phyloP scores from a whole-genome alignment of 2,329 filamentous ascomycete genomes.

The Myrmaecium sp. region DNA sequence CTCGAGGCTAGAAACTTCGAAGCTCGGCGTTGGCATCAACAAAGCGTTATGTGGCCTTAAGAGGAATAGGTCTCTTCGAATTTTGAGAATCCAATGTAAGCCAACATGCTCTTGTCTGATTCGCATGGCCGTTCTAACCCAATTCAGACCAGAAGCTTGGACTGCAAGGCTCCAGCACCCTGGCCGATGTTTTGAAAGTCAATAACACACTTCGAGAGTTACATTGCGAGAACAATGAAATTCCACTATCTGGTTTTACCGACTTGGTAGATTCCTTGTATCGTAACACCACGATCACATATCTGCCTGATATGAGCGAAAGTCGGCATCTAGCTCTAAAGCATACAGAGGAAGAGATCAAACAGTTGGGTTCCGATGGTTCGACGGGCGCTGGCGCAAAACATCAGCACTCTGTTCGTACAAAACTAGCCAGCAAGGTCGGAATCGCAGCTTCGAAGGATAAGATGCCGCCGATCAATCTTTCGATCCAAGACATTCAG shows the following conservation, averaged over 20 bases:
- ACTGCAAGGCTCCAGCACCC: constrained; percentile 49
- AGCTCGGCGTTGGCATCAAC: constrained; percentile 52
- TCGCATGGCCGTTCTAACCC: constrained; percentile 6
- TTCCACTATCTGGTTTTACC: constrained; percentile 53
- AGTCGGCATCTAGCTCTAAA: constrained; percentile 45
- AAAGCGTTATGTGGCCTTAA: constrained; percentile 47
- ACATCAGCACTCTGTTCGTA: constrained; percentile 15
- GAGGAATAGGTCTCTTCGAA: constrained; percentile 42
- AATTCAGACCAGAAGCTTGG: constrained; percentile 44
- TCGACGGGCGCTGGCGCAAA: too few relatives aligned
- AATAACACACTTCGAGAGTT: constrained; percentile 48
- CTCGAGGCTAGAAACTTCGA: constrained; percentile 51
- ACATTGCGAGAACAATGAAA: constrained; percentile 55
- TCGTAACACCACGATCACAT: constrained; percentile 44
- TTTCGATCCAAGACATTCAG: constrained; percentile 33
- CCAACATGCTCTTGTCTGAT: background rate
- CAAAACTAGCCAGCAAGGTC: constrained; percentile 16
- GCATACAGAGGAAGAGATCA: constrained; percentile 38
- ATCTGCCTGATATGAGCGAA: constrained; percentile 45
- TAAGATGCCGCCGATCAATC: constrained; percentile 9
- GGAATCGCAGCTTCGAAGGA: constrained; percentile 12
- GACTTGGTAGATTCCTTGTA: constrained; percentile 52
- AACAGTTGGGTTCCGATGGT: constrained; percentile 25
- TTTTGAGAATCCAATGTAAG: constrained; percentile 42
- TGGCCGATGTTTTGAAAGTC: constrained; percentile 49